Percentiles rank a stretch among this genome's conserved stretches.
These are phyloP conservation scores for Sanguinoderma infundibulare DNA, from an alignment of 1,284 basidiomycete genomes.

Conservation along the genomic window DNA sequence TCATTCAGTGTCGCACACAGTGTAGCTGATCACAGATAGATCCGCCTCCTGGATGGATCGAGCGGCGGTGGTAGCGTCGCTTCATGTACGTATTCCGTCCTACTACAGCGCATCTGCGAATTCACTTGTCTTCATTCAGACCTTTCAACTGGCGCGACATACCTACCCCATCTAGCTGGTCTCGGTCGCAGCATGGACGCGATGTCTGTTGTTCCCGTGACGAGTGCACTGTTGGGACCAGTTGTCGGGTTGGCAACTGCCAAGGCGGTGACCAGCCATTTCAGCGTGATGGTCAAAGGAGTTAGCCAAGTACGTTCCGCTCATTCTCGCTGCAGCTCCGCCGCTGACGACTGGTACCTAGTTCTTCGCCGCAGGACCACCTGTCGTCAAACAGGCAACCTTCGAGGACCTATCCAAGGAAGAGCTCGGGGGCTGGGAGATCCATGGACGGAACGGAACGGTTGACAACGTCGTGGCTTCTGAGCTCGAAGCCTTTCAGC, in stretches of 20 bases:
- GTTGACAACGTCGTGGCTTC: constrained; percentile 46
- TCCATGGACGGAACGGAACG: constrained; percentile 45
- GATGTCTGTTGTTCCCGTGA: constrained; percentile 44
- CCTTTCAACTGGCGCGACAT: constrained; percentile 43
- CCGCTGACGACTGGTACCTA: background rate
- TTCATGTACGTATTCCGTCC: constrained; percentile 35
- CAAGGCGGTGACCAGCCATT: constrained; percentile 45
- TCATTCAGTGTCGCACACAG: background rate
- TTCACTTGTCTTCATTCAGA: constrained; percentile 30
- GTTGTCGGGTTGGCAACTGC: constrained; percentile 48
- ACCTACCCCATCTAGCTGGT: constrained; percentile 44
- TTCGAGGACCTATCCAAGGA: constrained; percentile 48
- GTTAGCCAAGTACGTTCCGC: constrained; percentile 32
- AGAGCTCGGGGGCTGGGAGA: constrained; percentile 46
- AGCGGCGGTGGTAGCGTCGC: constrained; percentile 50
- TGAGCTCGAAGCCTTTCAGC: constrained; percentile 43
- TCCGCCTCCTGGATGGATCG: constrained; percentile 47
- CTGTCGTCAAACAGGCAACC: constrained; percentile 46
- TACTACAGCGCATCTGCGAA: background rate
- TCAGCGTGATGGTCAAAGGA: constrained; percentile 43
- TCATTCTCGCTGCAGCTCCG: background rate
- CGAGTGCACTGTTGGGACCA: constrained; percentile 46
- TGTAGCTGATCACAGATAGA: constrained; percentile 27
- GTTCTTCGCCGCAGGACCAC: constrained; percentile 47
- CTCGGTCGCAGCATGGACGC: constrained; percentile 47